Evolutionary conservation across 2,329 filamentous ascomycete species (phyloP).

Genomic region (Penicillium brasilianum): DNA sequence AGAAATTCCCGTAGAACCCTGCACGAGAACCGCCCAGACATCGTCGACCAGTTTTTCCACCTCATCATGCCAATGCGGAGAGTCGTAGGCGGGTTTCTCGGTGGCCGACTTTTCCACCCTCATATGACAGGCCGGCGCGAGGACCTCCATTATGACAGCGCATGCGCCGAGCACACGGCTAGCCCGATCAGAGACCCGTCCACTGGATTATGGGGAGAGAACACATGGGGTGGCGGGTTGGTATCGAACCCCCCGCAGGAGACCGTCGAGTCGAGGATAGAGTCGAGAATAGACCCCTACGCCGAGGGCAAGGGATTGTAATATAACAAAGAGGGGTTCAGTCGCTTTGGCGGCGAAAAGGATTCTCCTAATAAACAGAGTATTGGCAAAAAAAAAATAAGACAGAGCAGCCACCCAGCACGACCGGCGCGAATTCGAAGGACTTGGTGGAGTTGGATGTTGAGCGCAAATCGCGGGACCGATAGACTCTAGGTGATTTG

Average conservation of each 20-base stretch:
- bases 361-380: neutral
- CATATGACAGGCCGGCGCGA: conserved; percentile 10
- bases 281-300: conserved; percentile 7
- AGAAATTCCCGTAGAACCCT: neutral
- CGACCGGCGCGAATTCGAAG: conserved; percentile 28
- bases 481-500: conserved; percentile 8
- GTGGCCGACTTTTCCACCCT: conserved; percentile 6
- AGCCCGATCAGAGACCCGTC: conserved; percentile 21
- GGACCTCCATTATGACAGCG: conserved; percentile 24
- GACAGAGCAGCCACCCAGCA: conserved; percentile 24
- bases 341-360: neutral
- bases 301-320: neutral
- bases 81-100: conserved; percentile 7
- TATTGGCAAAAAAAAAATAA: too few relatives aligned
- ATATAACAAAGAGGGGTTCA: neutral
- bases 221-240: conserved; percentile 24
- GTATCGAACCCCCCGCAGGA: conserved; percentile 16
- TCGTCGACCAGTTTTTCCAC: conserved; percentile 17
- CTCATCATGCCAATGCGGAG: conserved; percentile 8
- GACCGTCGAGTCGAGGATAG: conserved; percentile 5
- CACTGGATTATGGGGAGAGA: conserved; percentile 17
- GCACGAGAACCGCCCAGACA: conserved; percentile 16
- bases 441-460: conserved; percentile 9
- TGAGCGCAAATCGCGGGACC: conserved; percentile 3
- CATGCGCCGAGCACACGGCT: conserved; percentile 16